These are phyloP conservation scores for Aspergillus versicolor DNA, from an alignment of 2,329 filamentous ascomycete species.

Conservation along the genomic window DNA sequence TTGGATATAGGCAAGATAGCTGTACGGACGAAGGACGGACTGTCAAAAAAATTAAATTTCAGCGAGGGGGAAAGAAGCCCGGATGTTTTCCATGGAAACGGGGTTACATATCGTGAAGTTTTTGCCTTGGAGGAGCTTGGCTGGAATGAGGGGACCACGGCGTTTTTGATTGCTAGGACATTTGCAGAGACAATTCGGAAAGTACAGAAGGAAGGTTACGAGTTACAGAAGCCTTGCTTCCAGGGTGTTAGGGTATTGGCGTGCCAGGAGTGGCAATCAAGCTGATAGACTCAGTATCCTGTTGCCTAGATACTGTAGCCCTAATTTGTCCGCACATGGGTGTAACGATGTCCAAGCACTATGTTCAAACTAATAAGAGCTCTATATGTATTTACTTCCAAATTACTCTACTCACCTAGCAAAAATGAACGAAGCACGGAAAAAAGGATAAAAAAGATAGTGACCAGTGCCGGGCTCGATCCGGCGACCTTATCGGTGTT, in stretches of 20 bases:
- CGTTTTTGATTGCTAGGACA: background rate
- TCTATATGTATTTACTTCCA: no score
- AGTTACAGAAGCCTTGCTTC: background rate
- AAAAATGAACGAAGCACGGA: no score
- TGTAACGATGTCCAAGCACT: no score
- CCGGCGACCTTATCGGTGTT: conserved; percentile 37
- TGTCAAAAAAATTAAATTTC: background rate
- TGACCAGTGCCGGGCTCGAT: conserved; percentile 25
- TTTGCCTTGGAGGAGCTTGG: background rate
- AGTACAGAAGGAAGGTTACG: background rate
- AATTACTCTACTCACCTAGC: no score
- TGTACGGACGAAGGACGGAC: background rate
- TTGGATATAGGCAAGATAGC: background rate
- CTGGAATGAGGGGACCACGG: background rate
- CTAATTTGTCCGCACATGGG: no score
- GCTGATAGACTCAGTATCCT: no score
- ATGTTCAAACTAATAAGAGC: no score
- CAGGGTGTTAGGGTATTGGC: background rate
- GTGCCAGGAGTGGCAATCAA: background rate
- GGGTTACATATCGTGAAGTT: background rate
- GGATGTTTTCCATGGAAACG: background rate
- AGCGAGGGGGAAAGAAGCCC: background rate
- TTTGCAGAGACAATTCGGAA: background rate
- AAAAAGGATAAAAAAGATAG: background rate
- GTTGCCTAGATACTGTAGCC: no score